Evolutionary conservation across 78 protist species (phyloP).

Genomic region (Cavenderia fasciculata): DNA sequence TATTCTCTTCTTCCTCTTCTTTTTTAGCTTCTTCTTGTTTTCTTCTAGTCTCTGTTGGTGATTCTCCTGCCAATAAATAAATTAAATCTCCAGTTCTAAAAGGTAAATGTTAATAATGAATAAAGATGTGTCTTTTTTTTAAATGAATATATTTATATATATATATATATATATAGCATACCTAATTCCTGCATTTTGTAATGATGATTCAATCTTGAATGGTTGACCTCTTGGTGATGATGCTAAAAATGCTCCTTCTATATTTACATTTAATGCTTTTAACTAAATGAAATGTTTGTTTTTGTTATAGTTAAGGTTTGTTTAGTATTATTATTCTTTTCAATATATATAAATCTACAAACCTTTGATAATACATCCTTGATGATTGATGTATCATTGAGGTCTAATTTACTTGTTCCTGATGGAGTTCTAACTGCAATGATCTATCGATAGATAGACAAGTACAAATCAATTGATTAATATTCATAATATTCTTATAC

Average conservation of each 20-base stretch:
- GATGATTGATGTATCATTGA: conserved; percentile 14
- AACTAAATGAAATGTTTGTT: not conserved
- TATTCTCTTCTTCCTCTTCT: not conserved
- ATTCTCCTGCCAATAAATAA: not conserved
- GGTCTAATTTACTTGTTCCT: conserved; percentile 47
- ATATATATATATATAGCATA: not conserved
- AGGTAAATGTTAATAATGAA: not conserved
- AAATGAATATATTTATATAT: not conserved
- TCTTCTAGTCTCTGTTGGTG: not conserved
- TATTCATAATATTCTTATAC: no score
- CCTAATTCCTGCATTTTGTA: conserved; percentile 32
- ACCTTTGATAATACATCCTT: conserved; percentile 32
- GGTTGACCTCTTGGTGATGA: conserved; percentile 41
- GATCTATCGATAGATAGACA: conserved; percentile 1
- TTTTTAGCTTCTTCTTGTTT: not conserved
- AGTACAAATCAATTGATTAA: no score
- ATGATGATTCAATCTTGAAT: not conserved
- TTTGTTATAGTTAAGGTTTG: not conserved
- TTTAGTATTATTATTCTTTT: not conserved
- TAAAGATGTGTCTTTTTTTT: not conserved
- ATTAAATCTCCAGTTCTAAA: conserved; percentile 53
- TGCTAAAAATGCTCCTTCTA: conserved; percentile 32
- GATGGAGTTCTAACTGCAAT: conserved; percentile 57
- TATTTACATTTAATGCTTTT: not conserved
- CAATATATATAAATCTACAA: not conserved